phyloP scores from a whole-genome alignment of 2,329 filamentous ascomycete species.

The Bertia moriformis region DNA sequence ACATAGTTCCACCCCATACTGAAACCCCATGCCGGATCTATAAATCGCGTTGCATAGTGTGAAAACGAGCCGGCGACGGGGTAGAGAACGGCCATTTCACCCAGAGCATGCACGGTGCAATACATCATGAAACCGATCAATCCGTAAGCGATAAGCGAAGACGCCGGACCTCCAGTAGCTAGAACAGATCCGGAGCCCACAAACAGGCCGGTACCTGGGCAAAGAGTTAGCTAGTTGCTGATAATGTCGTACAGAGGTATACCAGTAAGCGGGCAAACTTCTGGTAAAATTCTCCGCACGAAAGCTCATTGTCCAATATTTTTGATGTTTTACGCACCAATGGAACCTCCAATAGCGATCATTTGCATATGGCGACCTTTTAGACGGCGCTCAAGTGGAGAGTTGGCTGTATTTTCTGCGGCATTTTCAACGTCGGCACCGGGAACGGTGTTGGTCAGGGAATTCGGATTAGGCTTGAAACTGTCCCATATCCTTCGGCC shows the following conservation, averaged over 20 bases:
- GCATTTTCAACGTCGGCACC: not conserved
- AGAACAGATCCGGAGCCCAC: constrained; percentile 26
- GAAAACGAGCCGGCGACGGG: constrained; percentile 67
- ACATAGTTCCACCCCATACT: constrained; percentile 75
- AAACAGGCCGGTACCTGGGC: constrained; percentile 30
- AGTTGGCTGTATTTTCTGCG: not conserved
- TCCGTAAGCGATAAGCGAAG: constrained; percentile 26
- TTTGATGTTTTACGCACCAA: too few relatives aligned
- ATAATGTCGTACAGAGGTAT: too few relatives aligned
- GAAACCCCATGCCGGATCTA: constrained; percentile 60
- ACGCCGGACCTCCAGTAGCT: constrained; percentile 22
- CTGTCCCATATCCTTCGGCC: too few relatives aligned
- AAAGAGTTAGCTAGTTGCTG: too few relatives aligned
- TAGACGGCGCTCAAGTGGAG: not conserved
- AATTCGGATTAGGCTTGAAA: too few relatives aligned
- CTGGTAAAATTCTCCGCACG: too few relatives aligned
- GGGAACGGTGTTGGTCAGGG: too few relatives aligned
- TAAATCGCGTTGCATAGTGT: constrained; percentile 60
- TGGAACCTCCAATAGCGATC: not conserved
- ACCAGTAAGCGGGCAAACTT: too few relatives aligned
- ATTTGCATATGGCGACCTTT: not conserved
- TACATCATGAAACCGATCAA: constrained; percentile 29
- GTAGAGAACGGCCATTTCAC: constrained; percentile 65
- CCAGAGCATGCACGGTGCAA: constrained; percentile 25
- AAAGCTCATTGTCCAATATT: too few relatives aligned